Evolutionary conservation across 83 land plant genomes (phyloP).

Genomic region (Thuja plicata): DNA sequence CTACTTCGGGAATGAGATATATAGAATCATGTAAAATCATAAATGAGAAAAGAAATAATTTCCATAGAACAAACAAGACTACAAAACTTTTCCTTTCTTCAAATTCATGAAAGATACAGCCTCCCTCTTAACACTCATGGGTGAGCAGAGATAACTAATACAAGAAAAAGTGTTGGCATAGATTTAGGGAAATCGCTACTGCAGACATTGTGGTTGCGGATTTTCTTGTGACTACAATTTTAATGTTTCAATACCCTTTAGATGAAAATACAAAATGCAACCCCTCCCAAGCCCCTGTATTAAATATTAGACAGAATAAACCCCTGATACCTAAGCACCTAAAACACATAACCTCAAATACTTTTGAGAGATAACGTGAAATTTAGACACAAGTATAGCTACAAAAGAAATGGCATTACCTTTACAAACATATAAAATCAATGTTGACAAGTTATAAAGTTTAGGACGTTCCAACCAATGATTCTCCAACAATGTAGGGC

Average conservation of each 20-base stretch:
- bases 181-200: not conserved
- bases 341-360: not conserved
- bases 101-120: too few relatives aligned
- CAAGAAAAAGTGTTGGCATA: not conserved
- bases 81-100: too few relatives aligned
- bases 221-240: not conserved
- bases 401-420: not conserved
- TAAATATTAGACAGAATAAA: not conserved
- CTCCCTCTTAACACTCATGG: not conserved
- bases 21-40: too few relatives aligned
- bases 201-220: not conserved
- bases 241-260: not conserved
- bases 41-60: too few relatives aligned
- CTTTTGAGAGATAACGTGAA: not conserved
- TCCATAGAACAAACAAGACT: not conserved
- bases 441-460: not conserved
- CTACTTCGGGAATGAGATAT: too few relatives aligned
- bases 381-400: not conserved
- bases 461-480: not conserved
- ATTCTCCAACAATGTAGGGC: not conserved
- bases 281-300: not conserved
- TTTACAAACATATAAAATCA: not conserved
- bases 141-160: not conserved
- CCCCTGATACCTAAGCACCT: not conserved
- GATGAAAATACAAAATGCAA: not conserved